These are phyloP conservation scores for Basipetospora sp. DNA, from an alignment of 2,329 filamentous ascomycete genomes.

Conservation along the genomic window DNA sequence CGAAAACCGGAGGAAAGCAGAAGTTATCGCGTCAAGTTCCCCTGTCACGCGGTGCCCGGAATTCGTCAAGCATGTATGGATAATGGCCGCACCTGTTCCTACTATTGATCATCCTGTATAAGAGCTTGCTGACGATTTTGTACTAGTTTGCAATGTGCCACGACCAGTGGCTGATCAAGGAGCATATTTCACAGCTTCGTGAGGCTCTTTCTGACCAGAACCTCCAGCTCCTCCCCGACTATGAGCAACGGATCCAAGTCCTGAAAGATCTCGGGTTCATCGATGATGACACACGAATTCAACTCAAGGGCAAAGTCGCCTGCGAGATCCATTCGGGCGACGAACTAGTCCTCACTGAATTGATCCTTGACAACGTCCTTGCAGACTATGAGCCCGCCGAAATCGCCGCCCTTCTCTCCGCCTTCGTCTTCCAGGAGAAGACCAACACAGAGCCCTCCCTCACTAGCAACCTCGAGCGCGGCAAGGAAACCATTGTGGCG, in stretches of 20 bases:
- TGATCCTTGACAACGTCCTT: constrained; percentile 91
- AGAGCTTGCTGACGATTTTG: neutral
- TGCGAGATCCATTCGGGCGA: constrained; percentile 97
- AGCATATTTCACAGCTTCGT: constrained; percentile 77
- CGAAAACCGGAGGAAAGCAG: constrained; percentile 52
- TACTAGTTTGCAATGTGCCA: constrained; percentile 81
- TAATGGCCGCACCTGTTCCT: neutral
- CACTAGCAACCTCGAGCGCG: constrained; percentile 66
- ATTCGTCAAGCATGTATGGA: constrained; percentile 75
- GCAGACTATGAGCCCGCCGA: constrained; percentile 92
- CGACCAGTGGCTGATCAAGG: constrained; percentile 89
- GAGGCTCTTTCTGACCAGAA: constrained; percentile 92
- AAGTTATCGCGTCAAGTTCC: constrained; percentile 46
- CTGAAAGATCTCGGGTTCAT: constrained; percentile 86
- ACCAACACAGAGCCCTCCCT: constrained; percentile 68
- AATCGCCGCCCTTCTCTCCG: constrained; percentile 82
- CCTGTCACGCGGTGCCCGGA: constrained; percentile 55
- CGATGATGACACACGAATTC: constrained; percentile 71
- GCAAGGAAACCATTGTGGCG: constrained; percentile 70
- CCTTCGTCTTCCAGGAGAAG: constrained; percentile 97
- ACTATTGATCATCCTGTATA: neutral
- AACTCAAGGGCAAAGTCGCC: constrained; percentile 94
- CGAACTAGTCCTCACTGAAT: constrained; percentile 86
- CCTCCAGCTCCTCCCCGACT: constrained; percentile 85
- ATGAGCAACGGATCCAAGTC: constrained; percentile 85